Conservation (phyloP, 2,329 filamentous ascomycete genomes). For the Zarea fungicola region DNA sequence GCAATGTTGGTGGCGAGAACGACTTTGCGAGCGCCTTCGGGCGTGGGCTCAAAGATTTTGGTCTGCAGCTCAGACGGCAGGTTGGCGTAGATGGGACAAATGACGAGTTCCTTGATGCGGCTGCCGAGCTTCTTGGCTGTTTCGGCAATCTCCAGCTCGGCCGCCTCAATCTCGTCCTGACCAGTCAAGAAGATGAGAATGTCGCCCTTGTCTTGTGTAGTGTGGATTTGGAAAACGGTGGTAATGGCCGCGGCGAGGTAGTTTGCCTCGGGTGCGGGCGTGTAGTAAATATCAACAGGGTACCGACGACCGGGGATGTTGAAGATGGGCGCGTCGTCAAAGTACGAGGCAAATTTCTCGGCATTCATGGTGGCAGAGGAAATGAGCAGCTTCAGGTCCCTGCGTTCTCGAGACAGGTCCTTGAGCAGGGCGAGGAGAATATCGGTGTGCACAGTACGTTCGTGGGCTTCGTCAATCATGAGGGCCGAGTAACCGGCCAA, state of each 20-base stretch:
- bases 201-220: conserved; percentile 77
- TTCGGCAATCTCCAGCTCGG: conserved; percentile 76
- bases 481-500: conserved; percentile 76
- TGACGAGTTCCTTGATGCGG: conserved; percentile 78
- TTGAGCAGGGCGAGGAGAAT: conserved; percentile 85
- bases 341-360: conserved; percentile 85
- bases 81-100: conserved; percentile 92
- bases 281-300: conserved; percentile 89
- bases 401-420: conserved; percentile 75
- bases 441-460: conserved; percentile 85
- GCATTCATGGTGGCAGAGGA: conserved; percentile 94
- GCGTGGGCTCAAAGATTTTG: conserved; percentile 92
- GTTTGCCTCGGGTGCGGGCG: conserved; percentile 84
- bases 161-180: conserved; percentile 91
- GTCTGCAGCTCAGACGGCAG: conserved; percentile 84
- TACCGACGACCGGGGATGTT: conserved; percentile 87
- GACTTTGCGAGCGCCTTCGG: conserved; percentile 78
- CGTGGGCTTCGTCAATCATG: conserved; percentile 98
- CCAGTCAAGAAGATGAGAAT: conserved; percentile 94
- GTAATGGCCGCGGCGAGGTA: conserved; percentile 88
- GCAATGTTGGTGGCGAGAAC: conserved; percentile 96
- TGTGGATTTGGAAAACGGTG: conserved; percentile 92
- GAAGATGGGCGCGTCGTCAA: conserved; percentile 89
- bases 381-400: conserved; percentile 84
- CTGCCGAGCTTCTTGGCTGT: conserved; percentile 82